phyloP scores from a whole-genome alignment of 495 filamentous ascomycete species.

The Stereocaulon alpinum region DNA sequence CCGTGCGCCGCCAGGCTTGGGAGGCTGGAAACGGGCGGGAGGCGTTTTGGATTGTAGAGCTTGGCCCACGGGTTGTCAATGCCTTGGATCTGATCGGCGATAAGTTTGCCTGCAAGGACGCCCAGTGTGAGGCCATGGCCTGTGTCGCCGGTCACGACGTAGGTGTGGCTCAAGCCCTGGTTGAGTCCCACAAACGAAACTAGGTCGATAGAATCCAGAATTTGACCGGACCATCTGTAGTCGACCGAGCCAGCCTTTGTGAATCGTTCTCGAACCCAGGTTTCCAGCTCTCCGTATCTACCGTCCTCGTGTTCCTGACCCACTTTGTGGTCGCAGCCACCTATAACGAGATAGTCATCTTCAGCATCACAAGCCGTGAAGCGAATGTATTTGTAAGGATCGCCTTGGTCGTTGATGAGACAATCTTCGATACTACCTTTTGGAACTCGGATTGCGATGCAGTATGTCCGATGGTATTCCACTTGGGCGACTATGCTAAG shows the following conservation, averaged over 20 bases:
- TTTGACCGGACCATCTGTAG: constrained; percentile 49
- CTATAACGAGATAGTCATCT: constrained; percentile 48
- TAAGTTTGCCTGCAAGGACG: constrained; percentile 40
- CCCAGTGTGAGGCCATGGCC: constrained; percentile 52
- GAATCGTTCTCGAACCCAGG: constrained; percentile 44
- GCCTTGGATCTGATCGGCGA: constrained; percentile 45
- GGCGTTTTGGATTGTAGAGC: constrained; percentile 41
- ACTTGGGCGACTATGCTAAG: constrained; percentile 38
- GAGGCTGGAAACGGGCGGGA: constrained; percentile 30
- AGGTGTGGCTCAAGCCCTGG: constrained; percentile 40
- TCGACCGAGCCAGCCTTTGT: constrained; percentile 38
- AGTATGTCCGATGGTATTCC: constrained; percentile 44
- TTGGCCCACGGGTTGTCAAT: constrained; percentile 37
- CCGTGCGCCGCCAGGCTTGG: constrained; percentile 35
- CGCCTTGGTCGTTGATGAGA: constrained; percentile 44
- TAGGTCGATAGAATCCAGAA: constrained; percentile 46
- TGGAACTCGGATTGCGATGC: constrained; percentile 46
- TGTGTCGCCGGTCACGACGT: constrained; percentile 47
- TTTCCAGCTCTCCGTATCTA: constrained; percentile 38
- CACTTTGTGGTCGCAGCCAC: constrained; percentile 52
- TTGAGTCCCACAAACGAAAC: constrained; percentile 48
- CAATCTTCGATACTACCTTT: constrained; percentile 41
- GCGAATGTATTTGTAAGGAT: constrained; percentile 44
- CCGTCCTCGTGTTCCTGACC: constrained; percentile 37
- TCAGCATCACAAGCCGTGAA: constrained; percentile 40